phyloP scores from a whole-genome alignment of 768 basidiomycete species.

The Pisolithus tinctorius region DNA sequence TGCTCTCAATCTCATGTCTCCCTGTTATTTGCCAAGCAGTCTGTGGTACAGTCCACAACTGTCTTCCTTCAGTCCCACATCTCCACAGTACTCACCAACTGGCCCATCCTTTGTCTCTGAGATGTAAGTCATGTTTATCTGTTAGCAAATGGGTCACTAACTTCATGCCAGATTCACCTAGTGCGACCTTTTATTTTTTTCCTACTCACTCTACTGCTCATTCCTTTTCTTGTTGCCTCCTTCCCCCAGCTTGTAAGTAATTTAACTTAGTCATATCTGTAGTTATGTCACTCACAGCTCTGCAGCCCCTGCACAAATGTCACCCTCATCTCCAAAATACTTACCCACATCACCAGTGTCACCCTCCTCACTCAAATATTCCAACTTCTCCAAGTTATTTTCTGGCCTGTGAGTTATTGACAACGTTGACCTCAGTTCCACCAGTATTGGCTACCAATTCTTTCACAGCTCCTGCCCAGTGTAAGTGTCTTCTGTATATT shows the following conservation, averaged over 20 bases:
- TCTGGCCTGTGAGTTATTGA: conserved; percentile 63
- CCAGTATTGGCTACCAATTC: conserved; percentile 2
- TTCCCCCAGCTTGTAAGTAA: neutral
- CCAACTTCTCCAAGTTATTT: conserved; percentile 29
- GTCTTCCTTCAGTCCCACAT: conserved; percentile 82
- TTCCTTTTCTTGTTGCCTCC: neutral
- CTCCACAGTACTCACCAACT: conserved; percentile 15
- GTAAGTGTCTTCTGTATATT: too few species aligned
- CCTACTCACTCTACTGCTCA: conserved; percentile 17
- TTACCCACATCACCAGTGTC: conserved; percentile 91
- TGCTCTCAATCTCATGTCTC: too few species aligned
- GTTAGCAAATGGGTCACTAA: too few species aligned
- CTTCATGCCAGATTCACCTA: too few species aligned
- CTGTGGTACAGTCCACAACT: conserved; percentile 88
- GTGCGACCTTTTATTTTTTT: conserved; percentile 19
- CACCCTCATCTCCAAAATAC: conserved; percentile 83
- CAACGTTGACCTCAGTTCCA: neutral
- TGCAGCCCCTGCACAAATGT: too few species aligned
- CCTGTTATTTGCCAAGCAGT: conserved; percentile 32
- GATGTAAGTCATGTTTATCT: too few species aligned
- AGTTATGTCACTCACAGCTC: too few species aligned
- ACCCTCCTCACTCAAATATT: conserved; percentile 89
- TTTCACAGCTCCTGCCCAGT: neutral
- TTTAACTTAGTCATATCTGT: too few species aligned
- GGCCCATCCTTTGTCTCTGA: too few species aligned